Evolutionary conservation across 371 early-diverging fungal species (phyloP), one percentile per base, ranked within the genome.

Genomic region (Zychaea mexicana): DNA sequence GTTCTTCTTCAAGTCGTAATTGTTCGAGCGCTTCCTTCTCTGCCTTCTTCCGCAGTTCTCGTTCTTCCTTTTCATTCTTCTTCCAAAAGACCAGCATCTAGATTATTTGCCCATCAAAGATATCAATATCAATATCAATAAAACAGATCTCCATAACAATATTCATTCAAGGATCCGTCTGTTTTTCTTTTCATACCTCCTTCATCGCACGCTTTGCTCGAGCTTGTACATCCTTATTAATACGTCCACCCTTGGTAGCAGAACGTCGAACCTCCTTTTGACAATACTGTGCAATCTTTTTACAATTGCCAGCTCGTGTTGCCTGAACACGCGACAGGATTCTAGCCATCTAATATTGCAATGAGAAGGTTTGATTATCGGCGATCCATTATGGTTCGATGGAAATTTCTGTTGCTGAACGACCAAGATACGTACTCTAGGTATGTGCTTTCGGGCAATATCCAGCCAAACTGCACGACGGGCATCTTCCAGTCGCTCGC

Each of bases 11-110:
- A 30, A 86, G 87, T 52, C 89, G 85, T 59, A 86, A 76, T 46
- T 86, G 84, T 67, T 98, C 96, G 26, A 92, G 69, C 2, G 94
- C 94, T 74, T 95, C 96, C 66, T 89, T 92, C 71, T 97, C 97
- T 0, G 96, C 96, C 65, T 91, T 90, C 76, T 93, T 94, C 52
- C 92, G 88, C 62, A 88, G 67, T 59, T 97, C 98, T n/a, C 94
- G 84, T 70, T 93, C 96, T 72, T 94, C 94, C 67, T 88, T 88
- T 69, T 95, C 95, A 68, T 96, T 91, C 60, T 89, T 86, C 70
- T 92, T 93, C 96, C 96, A 96, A 71, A 92, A 95, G 22, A 89
- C 47, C 17, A 93, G 72, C 90, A 94, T 90, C 75, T 93, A 57
- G 21, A 26, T n/a, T n/a, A n/a, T n/a, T n/a, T n/a, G n/a, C n/a